Evolutionary conservation across 371 early-diverging fungal genomes (phyloP).

Genomic region (Nematocida sp.): DNA sequence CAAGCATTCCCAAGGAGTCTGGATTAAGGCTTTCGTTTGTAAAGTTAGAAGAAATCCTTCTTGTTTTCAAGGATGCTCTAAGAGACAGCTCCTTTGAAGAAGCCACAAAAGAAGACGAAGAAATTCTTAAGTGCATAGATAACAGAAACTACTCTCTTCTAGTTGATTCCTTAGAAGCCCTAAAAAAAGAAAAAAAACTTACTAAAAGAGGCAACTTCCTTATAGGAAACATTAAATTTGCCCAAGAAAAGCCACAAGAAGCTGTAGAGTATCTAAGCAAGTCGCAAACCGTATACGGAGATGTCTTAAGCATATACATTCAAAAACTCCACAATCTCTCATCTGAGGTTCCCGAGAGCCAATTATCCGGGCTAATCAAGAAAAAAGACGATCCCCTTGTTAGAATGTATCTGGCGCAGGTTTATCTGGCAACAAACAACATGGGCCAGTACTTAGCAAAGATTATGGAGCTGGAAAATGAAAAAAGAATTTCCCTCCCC

Average conservation of each 20-base stretch:
- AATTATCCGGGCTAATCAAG: constrained; percentile 4
- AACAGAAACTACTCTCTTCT: constrained; percentile 4
- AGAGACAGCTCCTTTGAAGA: not conserved
- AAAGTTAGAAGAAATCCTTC: constrained; percentile 42
- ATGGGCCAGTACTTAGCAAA: constrained; percentile 39
- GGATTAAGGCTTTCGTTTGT: constrained; percentile 10
- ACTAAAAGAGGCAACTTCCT: constrained; percentile 6
- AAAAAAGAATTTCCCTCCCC: constrained; percentile 22
- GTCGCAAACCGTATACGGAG: constrained; percentile 4
- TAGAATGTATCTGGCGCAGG: constrained; percentile 31
- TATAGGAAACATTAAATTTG: constrained; percentile 5
- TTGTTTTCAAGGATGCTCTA: constrained; percentile 12
- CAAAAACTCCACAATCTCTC: constrained; percentile 4
- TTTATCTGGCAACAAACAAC: constrained; percentile 16
- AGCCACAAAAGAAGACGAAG: not conserved
- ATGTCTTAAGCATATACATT: constrained; percentile 28
- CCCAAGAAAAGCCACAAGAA: not conserved
- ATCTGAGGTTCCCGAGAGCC: not conserved
- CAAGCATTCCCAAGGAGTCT: not conserved
- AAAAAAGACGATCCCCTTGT: constrained; percentile 33
- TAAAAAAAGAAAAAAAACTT: not conserved
- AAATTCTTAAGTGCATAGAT: not conserved
- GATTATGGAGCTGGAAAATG: constrained; percentile 14
- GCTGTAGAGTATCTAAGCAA: constrained; percentile 5
- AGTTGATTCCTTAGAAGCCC: not conserved